A percentile compares a stretch with the other conserved stretches of the same genome.
These are phyloP conservation scores for Pyrrhoderma lamaoense DNA, from an alignment of 1,284 basidiomycete genomes.

Conservation along the genomic window DNA sequence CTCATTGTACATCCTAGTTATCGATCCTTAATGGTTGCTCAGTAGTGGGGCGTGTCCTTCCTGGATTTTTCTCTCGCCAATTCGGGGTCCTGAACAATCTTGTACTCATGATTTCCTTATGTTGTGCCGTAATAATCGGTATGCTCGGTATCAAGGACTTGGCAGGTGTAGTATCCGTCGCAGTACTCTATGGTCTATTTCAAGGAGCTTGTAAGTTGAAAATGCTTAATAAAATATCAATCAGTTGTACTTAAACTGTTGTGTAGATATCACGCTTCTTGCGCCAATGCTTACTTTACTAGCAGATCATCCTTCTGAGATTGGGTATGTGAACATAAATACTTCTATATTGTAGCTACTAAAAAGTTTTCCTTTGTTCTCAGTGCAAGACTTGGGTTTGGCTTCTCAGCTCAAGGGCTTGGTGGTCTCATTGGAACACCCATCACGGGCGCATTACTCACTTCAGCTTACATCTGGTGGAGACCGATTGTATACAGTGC, in stretches of 20 bases:
- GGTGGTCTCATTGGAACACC: slow-evolving; percentile 29
- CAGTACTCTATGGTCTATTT: slow-evolving; percentile 20
- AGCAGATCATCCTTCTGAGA: slow-evolving; percentile 34
- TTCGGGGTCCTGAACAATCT: slow-evolving; percentile 9
- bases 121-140: slow-evolving; percentile 20
- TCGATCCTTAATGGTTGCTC: slow-evolving; percentile 10
- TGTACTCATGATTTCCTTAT: background rate
- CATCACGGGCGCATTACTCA: slow-evolving; percentile 38
- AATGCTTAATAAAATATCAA: background rate
- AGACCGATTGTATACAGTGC: slow-evolving; percentile 37
- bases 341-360: background rate
- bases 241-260: background rate
- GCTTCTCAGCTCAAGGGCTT: slow-evolving; percentile 22
- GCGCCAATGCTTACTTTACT: slow-evolving; percentile 36
- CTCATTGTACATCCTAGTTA: background rate
- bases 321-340: slow-evolving; percentile 33
- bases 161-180: slow-evolving; percentile 15
- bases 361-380: background rate
- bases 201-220: slow-evolving; percentile 20
- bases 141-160: slow-evolving; percentile 19
- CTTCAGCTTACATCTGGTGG: slow-evolving; percentile 35
- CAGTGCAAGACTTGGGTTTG: slow-evolving; percentile 33
- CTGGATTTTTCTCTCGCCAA: slow-evolving; percentile 1
- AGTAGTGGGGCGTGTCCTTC: slow-evolving; percentile 10
- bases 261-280: slow-evolving; percentile 36